Evolutionary conservation across 2,329 filamentous ascomycete species (phyloP).

Genomic region (Dendryphion nanum): DNA sequence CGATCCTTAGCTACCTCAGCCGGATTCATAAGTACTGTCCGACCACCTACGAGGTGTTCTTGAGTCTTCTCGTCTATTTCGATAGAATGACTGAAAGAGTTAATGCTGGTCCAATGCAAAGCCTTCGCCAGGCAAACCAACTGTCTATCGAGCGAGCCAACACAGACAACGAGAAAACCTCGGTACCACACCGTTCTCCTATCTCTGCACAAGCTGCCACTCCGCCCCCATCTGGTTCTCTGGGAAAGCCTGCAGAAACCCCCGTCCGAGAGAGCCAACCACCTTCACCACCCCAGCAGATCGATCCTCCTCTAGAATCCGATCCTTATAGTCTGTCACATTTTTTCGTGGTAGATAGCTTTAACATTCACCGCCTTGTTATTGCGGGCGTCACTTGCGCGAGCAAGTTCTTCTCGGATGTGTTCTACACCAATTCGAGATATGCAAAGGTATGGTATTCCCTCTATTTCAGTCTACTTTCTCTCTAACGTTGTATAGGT

Average conservation of each 20-base stretch:
- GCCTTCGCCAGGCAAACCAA: slow-evolving; percentile 55
- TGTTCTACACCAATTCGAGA: slow-evolving; percentile 98
- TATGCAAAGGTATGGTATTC: slow-evolving; percentile 79
- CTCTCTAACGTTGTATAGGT: slow-evolving; percentile 59
- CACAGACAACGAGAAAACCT: slow-evolving; percentile 30
- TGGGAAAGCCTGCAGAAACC: slow-evolving; percentile 41
- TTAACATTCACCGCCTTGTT: slow-evolving; percentile 95
- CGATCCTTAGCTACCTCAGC: slow-evolving; percentile 90
- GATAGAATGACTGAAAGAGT: slow-evolving; percentile 98
- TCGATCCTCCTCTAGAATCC: slow-evolving; percentile 38
- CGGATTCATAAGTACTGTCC: slow-evolving; percentile 99
- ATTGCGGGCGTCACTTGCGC: slow-evolving; percentile 97
- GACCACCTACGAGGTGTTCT: slow-evolving; percentile 95
- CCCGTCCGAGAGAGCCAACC: slow-evolving; percentile 27
- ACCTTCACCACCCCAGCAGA: slow-evolving; percentile 37
- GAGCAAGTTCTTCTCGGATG: slow-evolving; percentile 98
- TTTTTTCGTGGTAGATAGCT: slow-evolving; percentile 96
- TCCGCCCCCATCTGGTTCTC: slow-evolving; percentile 49
- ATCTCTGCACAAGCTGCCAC: slow-evolving; percentile 45
- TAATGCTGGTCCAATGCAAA: slow-evolving; percentile 74
- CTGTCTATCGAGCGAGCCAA: slow-evolving; percentile 41
- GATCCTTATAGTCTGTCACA: slow-evolving; percentile 59
- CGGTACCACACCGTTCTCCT: slow-evolving; percentile 20
- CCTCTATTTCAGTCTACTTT: slow-evolving; percentile 1
- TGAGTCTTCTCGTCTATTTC: slow-evolving; percentile 94